Percentiles rank a stretch among this genome's conserved stretches.
Conservation (phyloP, 352 stramenopile genomes). For the Thalassiosira hispida region DNA sequence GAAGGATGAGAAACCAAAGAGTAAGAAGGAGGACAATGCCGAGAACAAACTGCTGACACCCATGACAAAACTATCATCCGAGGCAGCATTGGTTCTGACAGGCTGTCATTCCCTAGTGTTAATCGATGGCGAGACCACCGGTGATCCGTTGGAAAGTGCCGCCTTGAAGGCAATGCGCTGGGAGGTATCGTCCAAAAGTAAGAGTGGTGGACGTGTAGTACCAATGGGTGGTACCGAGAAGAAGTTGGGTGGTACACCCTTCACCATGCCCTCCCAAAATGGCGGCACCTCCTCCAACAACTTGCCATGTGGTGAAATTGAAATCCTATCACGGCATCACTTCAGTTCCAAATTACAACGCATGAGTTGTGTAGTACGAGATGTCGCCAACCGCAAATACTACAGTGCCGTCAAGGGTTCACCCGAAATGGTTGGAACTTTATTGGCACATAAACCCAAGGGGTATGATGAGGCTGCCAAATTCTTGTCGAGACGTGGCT, state of each 20-base stretch:
- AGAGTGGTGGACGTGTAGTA: slow-evolving; percentile 77
- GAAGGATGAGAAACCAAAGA: slow-evolving; percentile 38
- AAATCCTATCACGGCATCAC: slow-evolving; percentile 91
- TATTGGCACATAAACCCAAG: slow-evolving; percentile 88
- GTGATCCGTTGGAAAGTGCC: slow-evolving; percentile 97
- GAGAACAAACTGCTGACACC: slow-evolving; percentile 67
- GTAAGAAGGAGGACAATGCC: slow-evolving; percentile 42
- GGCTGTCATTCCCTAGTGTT: slow-evolving; percentile 97
- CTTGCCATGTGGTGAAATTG: slow-evolving; percentile 54
- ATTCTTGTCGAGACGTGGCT: slow-evolving; percentile 86
- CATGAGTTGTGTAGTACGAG: slow-evolving; percentile 96
- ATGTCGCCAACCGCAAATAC: slow-evolving; percentile 45
- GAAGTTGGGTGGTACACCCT: slow-evolving; percentile 53
- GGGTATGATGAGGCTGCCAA: slow-evolving; percentile 88
- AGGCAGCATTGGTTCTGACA: slow-evolving; percentile 85
- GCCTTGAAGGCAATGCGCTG: slow-evolving; percentile 96
- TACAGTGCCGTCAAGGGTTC: slow-evolving; percentile 96
- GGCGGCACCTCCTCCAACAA: background rate
- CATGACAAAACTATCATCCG: slow-evolving; percentile 82
- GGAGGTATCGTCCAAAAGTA: slow-evolving; percentile 70
- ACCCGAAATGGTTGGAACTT: slow-evolving; percentile 93
- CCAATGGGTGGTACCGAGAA: slow-evolving; percentile 67
- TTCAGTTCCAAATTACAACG: slow-evolving; percentile 98
- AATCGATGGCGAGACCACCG: slow-evolving; percentile 91
- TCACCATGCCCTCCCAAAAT: slow-evolving; percentile 48